phyloP scores from a whole-genome alignment of 805 yeast species.

The Saccharomyces eubayanus region DNA sequence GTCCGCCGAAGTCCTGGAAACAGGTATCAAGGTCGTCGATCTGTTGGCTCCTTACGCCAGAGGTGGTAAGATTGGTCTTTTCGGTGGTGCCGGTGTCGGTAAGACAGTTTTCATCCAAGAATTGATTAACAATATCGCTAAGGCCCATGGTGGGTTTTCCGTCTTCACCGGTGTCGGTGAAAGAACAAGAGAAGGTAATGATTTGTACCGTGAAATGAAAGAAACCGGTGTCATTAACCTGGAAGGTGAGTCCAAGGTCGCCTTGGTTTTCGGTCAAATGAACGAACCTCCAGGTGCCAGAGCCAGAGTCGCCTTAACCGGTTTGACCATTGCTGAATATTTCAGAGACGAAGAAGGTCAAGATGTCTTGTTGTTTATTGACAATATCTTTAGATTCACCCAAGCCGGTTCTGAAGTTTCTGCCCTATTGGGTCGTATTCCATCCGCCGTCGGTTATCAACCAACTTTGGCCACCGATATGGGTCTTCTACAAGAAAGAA shows the following conservation, averaged over 20 bases:
- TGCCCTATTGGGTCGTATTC: conserved; percentile 99
- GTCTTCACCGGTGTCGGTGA: conserved; percentile 99
- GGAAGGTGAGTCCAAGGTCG: conserved; percentile 99
- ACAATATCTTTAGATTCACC: conserved; percentile 99
- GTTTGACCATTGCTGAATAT: conserved; percentile 99
- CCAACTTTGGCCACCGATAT: conserved; percentile 99
- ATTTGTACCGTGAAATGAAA: conserved; percentile 99
- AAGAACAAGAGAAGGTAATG: conserved; percentile 99
- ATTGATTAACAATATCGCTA: conserved; percentile 98
- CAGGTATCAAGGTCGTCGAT: conserved; percentile 99
- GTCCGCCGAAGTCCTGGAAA: conserved; percentile 94
- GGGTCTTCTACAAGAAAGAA: conserved; percentile 99
- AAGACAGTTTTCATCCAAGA: conserved; percentile 99
- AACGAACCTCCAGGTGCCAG: conserved; percentile 99
- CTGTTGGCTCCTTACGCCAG: conserved; percentile 98
- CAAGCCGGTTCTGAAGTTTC: conserved; percentile 99
- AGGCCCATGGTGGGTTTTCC: conserved; percentile 99
- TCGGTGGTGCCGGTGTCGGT: conserved; percentile 99
- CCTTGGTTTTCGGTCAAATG: conserved; percentile 99
- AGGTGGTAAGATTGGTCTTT: conserved; percentile 99
- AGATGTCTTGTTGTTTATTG: conserved; percentile 98
- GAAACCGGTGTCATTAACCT: conserved; percentile 99
- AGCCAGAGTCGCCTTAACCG: conserved; percentile 99
- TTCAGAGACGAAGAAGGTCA: conserved; percentile 99
- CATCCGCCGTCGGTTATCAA: conserved; percentile 99